Evolutionary conservation across 371 early-diverging fungal genomes (phyloP).

Genomic region (Circinella umbellata): DNA sequence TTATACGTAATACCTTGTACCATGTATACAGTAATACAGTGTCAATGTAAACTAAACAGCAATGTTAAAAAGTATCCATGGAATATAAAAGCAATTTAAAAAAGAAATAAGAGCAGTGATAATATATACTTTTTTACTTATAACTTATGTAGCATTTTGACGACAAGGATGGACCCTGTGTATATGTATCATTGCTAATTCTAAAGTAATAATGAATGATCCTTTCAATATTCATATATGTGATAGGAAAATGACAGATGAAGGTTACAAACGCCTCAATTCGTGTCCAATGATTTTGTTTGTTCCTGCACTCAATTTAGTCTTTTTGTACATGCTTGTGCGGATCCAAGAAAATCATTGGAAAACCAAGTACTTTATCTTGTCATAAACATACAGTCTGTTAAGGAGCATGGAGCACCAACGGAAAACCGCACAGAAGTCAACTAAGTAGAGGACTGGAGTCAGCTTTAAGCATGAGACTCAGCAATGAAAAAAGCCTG

Average conservation of each 20-base stretch:
- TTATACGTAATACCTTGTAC: too few relatives aligned
- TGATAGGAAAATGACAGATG: conserved; percentile 34
- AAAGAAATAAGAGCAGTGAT: too few relatives aligned
- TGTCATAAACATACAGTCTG: conserved; percentile 67
- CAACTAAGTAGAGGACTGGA: conserved; percentile 51
- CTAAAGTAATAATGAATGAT: too few relatives aligned
- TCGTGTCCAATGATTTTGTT: conserved; percentile 65
- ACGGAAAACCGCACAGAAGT: conserved; percentile 4
- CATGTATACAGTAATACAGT: too few relatives aligned
- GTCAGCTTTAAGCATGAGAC: conserved; percentile 21
- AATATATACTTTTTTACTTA: too few relatives aligned
- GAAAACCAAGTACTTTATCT: conserved; percentile 52
- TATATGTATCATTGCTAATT: too few relatives aligned
- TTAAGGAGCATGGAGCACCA: conserved; percentile 44
- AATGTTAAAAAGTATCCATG: too few relatives aligned
- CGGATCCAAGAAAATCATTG: conserved; percentile 54
- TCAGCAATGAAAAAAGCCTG: not conserved
- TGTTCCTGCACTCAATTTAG: conserved; percentile 57
- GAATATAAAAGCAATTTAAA: too few relatives aligned
- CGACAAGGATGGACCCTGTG: too few relatives aligned
- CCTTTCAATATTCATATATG: not conserved
- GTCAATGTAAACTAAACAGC: too few relatives aligned
- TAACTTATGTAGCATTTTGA: conserved; percentile 5
- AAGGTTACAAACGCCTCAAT: conserved; percentile 58
- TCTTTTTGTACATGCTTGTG: conserved; percentile 71